Evolutionary conservation across 139 green algal species (phyloP).

Genomic region (Micractinium conductrix): DNA sequence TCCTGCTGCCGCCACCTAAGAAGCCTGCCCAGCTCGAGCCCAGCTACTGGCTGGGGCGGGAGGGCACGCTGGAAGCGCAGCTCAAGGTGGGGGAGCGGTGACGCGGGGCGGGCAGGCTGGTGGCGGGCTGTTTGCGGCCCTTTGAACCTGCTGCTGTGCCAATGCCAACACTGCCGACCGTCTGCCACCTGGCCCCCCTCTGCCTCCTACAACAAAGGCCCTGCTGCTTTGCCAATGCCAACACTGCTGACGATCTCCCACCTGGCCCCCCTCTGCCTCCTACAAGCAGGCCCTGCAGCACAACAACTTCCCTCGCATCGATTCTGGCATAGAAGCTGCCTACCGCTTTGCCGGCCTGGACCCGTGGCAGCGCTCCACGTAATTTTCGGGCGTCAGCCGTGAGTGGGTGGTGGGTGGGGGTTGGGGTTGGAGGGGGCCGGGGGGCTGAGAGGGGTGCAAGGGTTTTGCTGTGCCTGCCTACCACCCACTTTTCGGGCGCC

Average conservation of each 20-base stretch:
- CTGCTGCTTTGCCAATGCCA: not conserved
- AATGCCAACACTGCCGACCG: not conserved
- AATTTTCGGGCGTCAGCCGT: too few species aligned
- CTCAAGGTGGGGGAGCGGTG: constrained; percentile 16
- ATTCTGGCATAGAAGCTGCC: constrained; percentile 44
- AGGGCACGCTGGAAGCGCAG: constrained; percentile 23
- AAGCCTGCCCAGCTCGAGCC: constrained; percentile 20
- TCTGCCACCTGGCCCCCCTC: not conserved
- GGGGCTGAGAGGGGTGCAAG: too few species aligned
- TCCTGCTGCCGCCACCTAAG: not conserved
- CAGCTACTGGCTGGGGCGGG: constrained; percentile 9
- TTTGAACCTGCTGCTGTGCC: not conserved
- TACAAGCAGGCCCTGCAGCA: constrained; percentile 38
- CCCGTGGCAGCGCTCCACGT: constrained; percentile 31
- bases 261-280: too few species aligned
- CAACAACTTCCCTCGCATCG: constrained; percentile 42
- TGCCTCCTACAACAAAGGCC: not conserved
- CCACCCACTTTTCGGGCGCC: too few species aligned
- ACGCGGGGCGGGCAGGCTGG: not conserved
- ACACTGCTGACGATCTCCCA: not conserved
- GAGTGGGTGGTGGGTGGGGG: too few species aligned
- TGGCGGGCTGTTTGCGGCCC: too few species aligned
- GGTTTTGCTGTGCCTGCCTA: too few species aligned
- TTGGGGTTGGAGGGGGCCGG: too few species aligned
- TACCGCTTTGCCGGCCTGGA: constrained; percentile 21